Evolutionary conservation across 208 protist genomes (phyloP).

Genomic region (Phytomonas serpens): DNA sequence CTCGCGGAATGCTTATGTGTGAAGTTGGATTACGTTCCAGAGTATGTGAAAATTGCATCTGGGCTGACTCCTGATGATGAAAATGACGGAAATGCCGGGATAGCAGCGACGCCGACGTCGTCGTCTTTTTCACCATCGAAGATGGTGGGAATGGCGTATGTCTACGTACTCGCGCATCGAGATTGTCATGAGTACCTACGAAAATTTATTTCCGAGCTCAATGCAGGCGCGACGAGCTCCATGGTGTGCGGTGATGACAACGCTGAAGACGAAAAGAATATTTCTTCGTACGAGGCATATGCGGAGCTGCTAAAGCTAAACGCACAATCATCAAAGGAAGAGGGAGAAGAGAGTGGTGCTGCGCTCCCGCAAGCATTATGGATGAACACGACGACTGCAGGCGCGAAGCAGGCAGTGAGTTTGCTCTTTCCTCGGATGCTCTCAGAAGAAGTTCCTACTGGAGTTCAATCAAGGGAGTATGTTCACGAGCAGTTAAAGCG

Average conservation of each 20-base stretch:
- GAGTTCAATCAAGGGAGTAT: constrained; percentile 55
- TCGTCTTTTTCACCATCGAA: constrained; percentile 20
- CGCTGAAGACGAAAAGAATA: constrained; percentile 23
- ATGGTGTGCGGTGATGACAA: constrained; percentile 21
- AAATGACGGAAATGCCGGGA: no score
- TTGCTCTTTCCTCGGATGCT: constrained; percentile 78
- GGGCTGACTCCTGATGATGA: neutral
- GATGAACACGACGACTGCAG: constrained; percentile 24
- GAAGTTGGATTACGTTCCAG: constrained; percentile 28
- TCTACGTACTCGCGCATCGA: constrained; percentile 66
- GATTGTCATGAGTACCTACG: constrained; percentile 56
- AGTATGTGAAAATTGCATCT: constrained; percentile 14
- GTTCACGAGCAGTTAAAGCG: constrained; percentile 76
- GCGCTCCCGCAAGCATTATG: constrained; percentile 14
- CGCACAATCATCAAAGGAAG: neutral
- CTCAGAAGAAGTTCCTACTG: constrained; percentile 53
- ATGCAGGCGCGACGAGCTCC: no score
- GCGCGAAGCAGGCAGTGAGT: constrained; percentile 38
- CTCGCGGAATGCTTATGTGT: constrained; percentile 50
- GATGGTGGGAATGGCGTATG: constrained; percentile 53
- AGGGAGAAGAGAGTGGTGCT: neutral
- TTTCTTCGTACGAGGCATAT: constrained; percentile 16
- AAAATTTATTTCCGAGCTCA: constrained; percentile 30
- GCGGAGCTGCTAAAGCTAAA: constrained; percentile 14
- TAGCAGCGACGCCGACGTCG: constrained; percentile 15